Percentiles rank a stretch among this genome's conserved stretches.
phyloP scores from a whole-genome alignment of 495 filamentous ascomycete genomes.

The Talaromyces liani region DNA sequence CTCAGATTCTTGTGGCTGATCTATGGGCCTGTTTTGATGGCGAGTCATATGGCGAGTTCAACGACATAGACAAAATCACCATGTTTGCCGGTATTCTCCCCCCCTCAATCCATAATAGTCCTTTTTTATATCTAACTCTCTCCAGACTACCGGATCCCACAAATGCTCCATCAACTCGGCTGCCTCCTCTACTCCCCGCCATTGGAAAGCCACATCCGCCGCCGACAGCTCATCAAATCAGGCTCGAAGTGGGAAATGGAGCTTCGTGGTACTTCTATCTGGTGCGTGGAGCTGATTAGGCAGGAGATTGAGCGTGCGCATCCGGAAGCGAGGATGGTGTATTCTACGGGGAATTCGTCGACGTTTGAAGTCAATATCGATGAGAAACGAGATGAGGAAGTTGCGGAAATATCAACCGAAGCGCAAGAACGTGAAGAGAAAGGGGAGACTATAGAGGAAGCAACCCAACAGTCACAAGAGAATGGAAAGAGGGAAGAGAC shows the following conservation, averaged over 20 bases:
- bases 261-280: slow-evolving; percentile 81
- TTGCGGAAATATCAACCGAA: neutral
- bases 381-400: neutral
- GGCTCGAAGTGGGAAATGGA: slow-evolving; percentile 83
- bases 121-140: neutral
- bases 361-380: neutral
- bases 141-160: slow-evolving; percentile 87
- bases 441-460: neutral
- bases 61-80: slow-evolving; percentile 89
- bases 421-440: neutral
- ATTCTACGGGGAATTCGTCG: neutral
- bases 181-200: slow-evolving; percentile 78
- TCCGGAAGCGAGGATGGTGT: slow-evolving; percentile 44
- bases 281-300: slow-evolving; percentile 85
- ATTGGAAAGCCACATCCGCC: slow-evolving; percentile 60
- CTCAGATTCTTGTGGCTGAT: slow-evolving; percentile 93
- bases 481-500: neutral
- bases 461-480: neutral
- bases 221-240: slow-evolving; percentile 52
- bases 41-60: slow-evolving; percentile 69
- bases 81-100: slow-evolving; percentile 70
- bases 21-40: slow-evolving; percentile 92
- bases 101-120: neutral
- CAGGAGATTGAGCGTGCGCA: slow-evolving; percentile 71
- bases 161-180: slow-evolving; percentile 80